phyloP scores from a whole-genome alignment of 495 filamentous ascomycete species.

The Opeltia flavorubescens region DNA sequence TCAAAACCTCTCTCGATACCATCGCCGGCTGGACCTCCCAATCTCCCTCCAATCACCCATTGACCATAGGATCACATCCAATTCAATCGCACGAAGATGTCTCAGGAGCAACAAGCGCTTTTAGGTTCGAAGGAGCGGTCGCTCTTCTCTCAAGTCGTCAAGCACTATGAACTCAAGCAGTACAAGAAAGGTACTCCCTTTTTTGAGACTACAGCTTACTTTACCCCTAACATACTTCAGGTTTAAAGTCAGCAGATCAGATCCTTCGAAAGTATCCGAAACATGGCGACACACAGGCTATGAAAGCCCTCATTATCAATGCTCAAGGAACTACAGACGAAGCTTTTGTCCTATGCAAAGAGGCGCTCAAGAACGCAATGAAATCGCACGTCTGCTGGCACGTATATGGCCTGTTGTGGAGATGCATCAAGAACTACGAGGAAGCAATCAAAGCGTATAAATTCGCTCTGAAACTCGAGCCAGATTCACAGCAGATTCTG shows the following conservation, averaged over 20 bases:
- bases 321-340: constrained; percentile 79
- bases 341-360: constrained; percentile 83
- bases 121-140: constrained; percentile 64
- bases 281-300: constrained; percentile 95
- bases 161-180: constrained; percentile 93
- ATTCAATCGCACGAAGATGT: constrained; percentile 1
- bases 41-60: too few species aligned
- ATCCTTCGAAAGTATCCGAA: constrained; percentile 86
- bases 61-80: too few species aligned
- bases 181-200: constrained; percentile 69
- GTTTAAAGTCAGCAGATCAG: constrained; percentile 84
- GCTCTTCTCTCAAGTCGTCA: constrained; percentile 86
- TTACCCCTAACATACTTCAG: constrained; percentile 25
- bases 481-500: constrained; percentile 85
- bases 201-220: constrained; percentile 5
- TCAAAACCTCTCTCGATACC: too few species aligned
- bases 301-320: constrained; percentile 97
- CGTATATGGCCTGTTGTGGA: constrained; percentile 91
- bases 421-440: constrained; percentile 89
- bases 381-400: constrained; percentile 99
- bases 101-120: constrained; percentile 58
- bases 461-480: constrained; percentile 81
- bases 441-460: constrained; percentile 99
- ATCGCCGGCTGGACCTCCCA: too few species aligned
- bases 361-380: constrained; percentile 86